phyloP scores from a whole-genome alignment of 345 rosid genomes.

The Bruguiera gymnorhiza region DNA sequence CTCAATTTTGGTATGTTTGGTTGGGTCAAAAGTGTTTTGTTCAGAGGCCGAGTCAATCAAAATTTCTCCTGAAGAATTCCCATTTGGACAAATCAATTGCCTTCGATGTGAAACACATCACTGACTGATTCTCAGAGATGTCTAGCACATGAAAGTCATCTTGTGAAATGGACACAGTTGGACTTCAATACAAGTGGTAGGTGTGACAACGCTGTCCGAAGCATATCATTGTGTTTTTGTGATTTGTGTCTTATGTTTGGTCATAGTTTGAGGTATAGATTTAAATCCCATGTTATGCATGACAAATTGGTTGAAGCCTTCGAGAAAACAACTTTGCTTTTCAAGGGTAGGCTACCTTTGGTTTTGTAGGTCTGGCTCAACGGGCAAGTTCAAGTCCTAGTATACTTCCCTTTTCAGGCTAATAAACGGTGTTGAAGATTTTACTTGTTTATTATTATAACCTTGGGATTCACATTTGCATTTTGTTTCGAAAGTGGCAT shows the following conservation, averaged over 20 bases:
- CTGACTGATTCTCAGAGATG: constrained; percentile 1
- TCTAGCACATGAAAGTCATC: neutral
- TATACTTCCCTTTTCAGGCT: too few species aligned
- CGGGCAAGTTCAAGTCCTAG: too few species aligned
- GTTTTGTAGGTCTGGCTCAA: too few species aligned
- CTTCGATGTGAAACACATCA: neutral
- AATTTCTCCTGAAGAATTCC: neutral
- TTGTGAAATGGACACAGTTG: neutral
- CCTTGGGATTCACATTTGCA: too few species aligned
- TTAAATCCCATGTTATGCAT: neutral
- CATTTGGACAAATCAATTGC: neutral
- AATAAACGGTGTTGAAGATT: too few species aligned
- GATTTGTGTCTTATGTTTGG: neutral
- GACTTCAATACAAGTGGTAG: neutral
- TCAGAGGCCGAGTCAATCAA: neutral
- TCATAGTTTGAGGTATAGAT: neutral
- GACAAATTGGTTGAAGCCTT: neutral
- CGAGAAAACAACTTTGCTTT: neutral
- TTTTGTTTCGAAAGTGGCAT: too few species aligned
- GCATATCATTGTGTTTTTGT: neutral
- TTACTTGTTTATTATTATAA: too few species aligned
- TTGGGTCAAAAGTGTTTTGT: neutral
- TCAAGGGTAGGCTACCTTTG: too few species aligned
- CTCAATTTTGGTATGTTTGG: neutral
- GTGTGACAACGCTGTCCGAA: neutral